Conservation (phyloP, 768 basidiomycete species). For the Amyloporia xantha region DNA sequence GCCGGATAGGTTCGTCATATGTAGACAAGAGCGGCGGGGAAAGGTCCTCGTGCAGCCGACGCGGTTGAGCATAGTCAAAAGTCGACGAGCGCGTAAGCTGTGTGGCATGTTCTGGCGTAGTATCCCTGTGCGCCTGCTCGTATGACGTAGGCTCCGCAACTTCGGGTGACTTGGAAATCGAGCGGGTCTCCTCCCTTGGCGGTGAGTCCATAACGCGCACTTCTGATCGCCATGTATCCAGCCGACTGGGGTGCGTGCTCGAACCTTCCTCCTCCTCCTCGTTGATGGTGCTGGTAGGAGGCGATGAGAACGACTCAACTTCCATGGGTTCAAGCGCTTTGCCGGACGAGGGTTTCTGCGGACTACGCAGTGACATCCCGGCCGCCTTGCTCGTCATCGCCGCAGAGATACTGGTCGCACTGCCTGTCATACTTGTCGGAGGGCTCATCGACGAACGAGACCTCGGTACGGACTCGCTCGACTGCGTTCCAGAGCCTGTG, state of each 20-base stretch:
- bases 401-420: conserved; percentile 12
- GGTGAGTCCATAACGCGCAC: conserved; percentile 9
- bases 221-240: conserved; percentile 21
- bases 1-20: conserved; percentile 71
- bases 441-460: conserved; percentile 11
- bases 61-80: conserved; percentile 58
- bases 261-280: background rate
- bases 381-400: conserved; percentile 13
- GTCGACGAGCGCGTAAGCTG: conserved; percentile 2
- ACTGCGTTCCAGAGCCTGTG: background rate
- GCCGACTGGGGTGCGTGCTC: conserved; percentile 4
- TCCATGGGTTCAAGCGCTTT: background rate
- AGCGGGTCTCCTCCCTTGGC: background rate
- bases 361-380: conserved; percentile 1
- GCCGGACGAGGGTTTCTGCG: background rate
- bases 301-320: background rate
- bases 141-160: background rate
- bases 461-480: background rate
- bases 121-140: background rate
- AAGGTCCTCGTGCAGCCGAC: conserved; percentile 42
- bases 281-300: background rate
- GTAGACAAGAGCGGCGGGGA: conserved; percentile 56
- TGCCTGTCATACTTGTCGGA: conserved; percentile 13
- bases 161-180: background rate
- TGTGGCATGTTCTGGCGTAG: background rate